A percentile compares a stretch with the other conserved stretches of the same genome.
These are phyloP conservation scores for Cyberlindnera mississippiensis DNA, from an alignment of 805 yeast species.

Conservation along the genomic window DNA sequence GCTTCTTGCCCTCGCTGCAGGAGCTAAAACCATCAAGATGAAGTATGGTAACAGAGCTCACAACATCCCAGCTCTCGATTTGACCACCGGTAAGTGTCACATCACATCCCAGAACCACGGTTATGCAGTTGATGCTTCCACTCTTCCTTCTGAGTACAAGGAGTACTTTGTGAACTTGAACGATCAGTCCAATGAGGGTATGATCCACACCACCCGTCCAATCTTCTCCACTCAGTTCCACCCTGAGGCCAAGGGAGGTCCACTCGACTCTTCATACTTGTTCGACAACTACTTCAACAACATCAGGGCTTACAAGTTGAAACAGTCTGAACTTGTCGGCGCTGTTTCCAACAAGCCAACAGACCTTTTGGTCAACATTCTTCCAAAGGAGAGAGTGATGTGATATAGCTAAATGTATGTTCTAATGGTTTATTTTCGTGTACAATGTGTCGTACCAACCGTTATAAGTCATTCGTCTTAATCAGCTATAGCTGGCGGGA, in stretches of 20 bases:
- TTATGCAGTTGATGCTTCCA: constrained; percentile 84
- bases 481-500: too few species aligned
- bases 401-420: constrained; percentile 1
- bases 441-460: too few species aligned
- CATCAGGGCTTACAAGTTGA: constrained; percentile 53
- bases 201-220: constrained; percentile 84
- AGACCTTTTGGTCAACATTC: constrained; percentile 53
- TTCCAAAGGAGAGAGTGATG: constrained; percentile 60
- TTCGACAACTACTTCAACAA: constrained; percentile 84
- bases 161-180: constrained; percentile 90
- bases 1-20: constrained; percentile 89
- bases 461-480: too few species aligned
- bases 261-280: constrained; percentile 84
- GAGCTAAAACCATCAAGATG: constrained; percentile 88
- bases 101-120: constrained; percentile 99
- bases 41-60: constrained; percentile 99
- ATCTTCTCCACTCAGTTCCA: constrained; percentile 97
- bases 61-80: constrained; percentile 92
- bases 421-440: too few species aligned
- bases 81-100: constrained; percentile 89
- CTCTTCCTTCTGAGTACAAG: constrained; percentile 73
- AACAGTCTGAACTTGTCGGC: constrained; percentile 39
- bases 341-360: constrained; percentile 38
- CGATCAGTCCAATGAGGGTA: constrained; percentile 96
- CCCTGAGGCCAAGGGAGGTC: constrained; percentile 99